These are phyloP conservation scores for Tetradesmus lagerheimii DNA, from an alignment of 139 green algal species.

Conservation along the genomic window DNA sequence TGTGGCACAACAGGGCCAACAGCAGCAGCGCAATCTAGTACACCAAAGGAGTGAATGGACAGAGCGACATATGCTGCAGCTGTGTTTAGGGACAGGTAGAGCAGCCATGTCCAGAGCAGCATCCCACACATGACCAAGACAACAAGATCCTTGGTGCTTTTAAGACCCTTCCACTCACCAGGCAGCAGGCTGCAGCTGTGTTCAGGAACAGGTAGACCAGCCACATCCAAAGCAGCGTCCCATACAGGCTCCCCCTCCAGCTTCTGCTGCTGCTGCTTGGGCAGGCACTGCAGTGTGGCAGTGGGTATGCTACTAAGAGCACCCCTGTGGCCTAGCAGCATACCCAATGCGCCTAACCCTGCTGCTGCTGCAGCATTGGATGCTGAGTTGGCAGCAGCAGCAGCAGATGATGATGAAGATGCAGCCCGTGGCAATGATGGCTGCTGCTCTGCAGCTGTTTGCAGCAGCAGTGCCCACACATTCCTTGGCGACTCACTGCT, in stretches of 20 bases:
- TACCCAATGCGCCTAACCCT: neutral
- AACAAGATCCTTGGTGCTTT: no score
- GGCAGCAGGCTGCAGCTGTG: constrained; percentile 54
- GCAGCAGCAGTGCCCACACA: constrained; percentile 7
- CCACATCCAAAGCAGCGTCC: constrained; percentile 57
- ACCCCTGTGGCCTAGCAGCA: neutral
- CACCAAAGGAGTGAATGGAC: no score
- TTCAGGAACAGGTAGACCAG: constrained; percentile 49
- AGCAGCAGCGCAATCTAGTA: neutral
- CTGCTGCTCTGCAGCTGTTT: neutral
- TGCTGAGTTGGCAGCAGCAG: neutral
- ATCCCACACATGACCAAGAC: no score
- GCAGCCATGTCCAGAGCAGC: neutral
- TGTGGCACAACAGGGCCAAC: neutral
- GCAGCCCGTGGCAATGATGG: constrained; percentile 16
- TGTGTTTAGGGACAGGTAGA: no score
- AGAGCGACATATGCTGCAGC: no score
- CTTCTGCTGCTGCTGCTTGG: constrained; percentile 28
- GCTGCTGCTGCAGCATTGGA: neutral
- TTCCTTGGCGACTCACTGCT: neutral
- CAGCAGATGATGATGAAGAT: neutral
- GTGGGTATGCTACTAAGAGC: neutral
- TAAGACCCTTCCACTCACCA: no score
- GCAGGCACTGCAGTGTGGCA: neutral
- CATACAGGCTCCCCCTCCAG: neutral